Evolutionary conservation across 805 yeast genomes (phyloP), one percentile per base, ranked within the genome.

Genomic region (Ogataea ganodermae): DNA sequence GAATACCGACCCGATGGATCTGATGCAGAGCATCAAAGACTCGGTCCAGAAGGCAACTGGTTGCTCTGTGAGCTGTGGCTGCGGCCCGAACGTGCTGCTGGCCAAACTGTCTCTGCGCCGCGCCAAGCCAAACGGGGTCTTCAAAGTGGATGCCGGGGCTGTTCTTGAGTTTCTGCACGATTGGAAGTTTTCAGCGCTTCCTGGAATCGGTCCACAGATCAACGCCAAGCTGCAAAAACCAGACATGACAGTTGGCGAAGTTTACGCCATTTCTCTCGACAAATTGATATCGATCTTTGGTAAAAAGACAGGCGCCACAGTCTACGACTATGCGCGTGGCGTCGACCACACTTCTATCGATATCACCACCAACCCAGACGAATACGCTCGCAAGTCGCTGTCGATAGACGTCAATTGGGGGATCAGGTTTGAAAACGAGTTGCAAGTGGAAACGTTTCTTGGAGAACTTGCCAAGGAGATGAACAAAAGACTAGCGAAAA

Each of bases 321-420:
- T 92, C 0, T 76, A 61, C 55, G 73, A 80, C 1, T 83, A 78
- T 53, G 70, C 85, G 6, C 62, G 81, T 10, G 97, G 97, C 0
- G 66, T 73, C 9, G 97, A 92, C 64, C 67, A 71, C 38, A 78
- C 86, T 0, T 75, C 75, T 4, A 77, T 84, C 42, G 80, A 78
- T 31, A 69, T 84, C n/a, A 63, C 80, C 24, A 51, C 63, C 7
- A 71, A 73, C 26, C 79, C 81, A 8, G 67, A 71, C 13, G 80
- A 68, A 44, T 72, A 81, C 16, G 74, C 79, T 10, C 72, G 96
- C 22, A 89, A 89, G 57, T 79, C 94, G 1, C 76, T 92, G 0
- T 89, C 96, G 0, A 86, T 90, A 3, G 98, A 92, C 60, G 84
- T 92, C 22, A 88, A 89, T 52, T 92, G 89, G 84, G 98, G 97